Evolutionary conservation across 495 filamentous ascomycete genomes (phyloP).

Genomic region (Peziza echinospora): DNA sequence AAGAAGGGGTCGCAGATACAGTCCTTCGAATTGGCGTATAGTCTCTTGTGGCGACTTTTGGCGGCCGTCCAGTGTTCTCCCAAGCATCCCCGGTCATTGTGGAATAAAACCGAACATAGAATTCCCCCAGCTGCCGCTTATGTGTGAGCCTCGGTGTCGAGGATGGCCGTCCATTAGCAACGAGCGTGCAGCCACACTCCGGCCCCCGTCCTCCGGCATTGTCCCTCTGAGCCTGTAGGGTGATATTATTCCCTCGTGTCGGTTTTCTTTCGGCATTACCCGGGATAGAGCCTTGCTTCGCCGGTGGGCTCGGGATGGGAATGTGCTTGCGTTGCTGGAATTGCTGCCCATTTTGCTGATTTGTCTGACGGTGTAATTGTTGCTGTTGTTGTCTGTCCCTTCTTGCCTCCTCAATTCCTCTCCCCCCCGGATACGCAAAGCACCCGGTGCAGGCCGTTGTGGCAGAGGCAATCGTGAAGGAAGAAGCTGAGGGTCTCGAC

Average conservation of each 20-base stretch:
- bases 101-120: slow-evolving; percentile 18
- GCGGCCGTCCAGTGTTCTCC: too few species aligned
- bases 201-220: background rate
- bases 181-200: background rate
- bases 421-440: background rate
- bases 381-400: too few species aligned
- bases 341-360: too few species aligned
- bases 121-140: slow-evolving; percentile 1
- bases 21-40: too few species aligned
- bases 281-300: too few species aligned
- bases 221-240: background rate
- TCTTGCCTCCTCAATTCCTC: too few species aligned
- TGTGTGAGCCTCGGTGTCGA: background rate
- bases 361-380: too few species aligned
- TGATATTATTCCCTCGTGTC: background rate
- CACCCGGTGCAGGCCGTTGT: background rate
- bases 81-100: slow-evolving; percentile 2
- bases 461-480: background rate
- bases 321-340: too few species aligned
- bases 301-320: too few species aligned
- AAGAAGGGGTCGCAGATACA: too few species aligned
- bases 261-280: too few species aligned
- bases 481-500: background rate
- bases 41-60: too few species aligned
- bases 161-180: background rate